These are phyloP conservation scores for Serendipita sp. DNA, from an alignment of 1,284 basidiomycete species.

Conservation along the genomic window DNA sequence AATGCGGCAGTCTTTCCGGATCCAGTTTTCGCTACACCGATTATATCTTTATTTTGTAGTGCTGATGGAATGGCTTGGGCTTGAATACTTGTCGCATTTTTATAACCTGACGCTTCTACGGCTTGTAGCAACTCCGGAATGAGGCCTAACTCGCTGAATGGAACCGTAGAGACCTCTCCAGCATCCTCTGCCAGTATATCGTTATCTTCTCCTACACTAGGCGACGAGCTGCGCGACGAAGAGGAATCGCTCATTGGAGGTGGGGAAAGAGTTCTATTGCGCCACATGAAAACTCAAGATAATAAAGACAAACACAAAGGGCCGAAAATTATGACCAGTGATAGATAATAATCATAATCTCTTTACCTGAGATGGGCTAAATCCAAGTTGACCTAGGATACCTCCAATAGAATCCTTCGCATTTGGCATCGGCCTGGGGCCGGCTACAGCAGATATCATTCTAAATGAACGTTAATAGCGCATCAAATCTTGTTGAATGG, in stretches of 20 bases:
- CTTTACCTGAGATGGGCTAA: conserved; percentile 40
- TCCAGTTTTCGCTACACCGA: conserved; percentile 94
- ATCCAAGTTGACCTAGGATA: conserved; percentile 50
- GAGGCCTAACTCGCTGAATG: conserved; percentile 69
- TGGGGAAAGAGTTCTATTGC: not conserved
- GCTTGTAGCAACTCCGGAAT: conserved; percentile 83
- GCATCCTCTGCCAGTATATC: not conserved
- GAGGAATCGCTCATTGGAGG: conserved; percentile 5
- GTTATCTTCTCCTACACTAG: not conserved
- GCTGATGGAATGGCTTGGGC: conserved; percentile 80
- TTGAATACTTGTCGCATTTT: conserved; percentile 86
- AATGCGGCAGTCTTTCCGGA: conserved; percentile 98
- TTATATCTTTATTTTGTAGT: conserved; percentile 84
- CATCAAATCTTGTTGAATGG: not conserved
- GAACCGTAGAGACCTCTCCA: conserved; percentile 11
- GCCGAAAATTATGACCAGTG: not conserved
- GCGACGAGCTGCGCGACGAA: not conserved
- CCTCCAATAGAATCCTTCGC: conserved; percentile 61
- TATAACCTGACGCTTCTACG: conserved; percentile 72
- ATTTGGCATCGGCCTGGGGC: conserved; percentile 58
- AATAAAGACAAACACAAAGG: not conserved
- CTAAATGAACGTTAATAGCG: conserved; percentile 25
- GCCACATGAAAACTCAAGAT: not conserved
- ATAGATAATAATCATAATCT: not conserved
- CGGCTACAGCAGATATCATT: conserved; percentile 60